Percentiles rank a stretch among this genome's conserved stretches.
phyloP scores from a whole-genome alignment of 2,329 filamentous ascomycete genomes.

The Bipolaris oryzae region DNA sequence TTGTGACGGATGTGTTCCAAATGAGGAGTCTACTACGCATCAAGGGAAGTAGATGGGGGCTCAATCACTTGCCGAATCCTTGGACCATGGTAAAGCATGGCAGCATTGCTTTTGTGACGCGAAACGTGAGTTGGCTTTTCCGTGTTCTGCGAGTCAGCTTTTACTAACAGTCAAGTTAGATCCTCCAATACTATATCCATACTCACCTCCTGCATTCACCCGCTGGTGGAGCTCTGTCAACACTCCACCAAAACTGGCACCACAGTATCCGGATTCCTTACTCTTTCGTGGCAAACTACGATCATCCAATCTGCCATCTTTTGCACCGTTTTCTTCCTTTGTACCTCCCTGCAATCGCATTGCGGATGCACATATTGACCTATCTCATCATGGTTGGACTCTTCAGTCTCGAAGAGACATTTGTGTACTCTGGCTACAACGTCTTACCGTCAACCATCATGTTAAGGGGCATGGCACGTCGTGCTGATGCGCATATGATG shows the following conservation, averaged over 20 bases:
- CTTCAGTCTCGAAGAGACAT: slow-evolving; percentile 69
- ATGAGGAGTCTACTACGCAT: slow-evolving; percentile 64
- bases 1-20: slow-evolving; percentile 60
- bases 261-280: slow-evolving; percentile 65
- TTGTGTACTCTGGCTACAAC: slow-evolving; percentile 71
- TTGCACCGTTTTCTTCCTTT: slow-evolving; percentile 68
- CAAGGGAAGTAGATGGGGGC: slow-evolving; percentile 62
- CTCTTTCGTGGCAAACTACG: slow-evolving; percentile 68
- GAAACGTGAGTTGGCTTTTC: slow-evolving; percentile 57
- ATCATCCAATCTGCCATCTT: slow-evolving; percentile 70
- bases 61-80: slow-evolving; percentile 68
- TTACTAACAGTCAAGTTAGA: slow-evolving; percentile 44
- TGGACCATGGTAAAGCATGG: slow-evolving; percentile 65
- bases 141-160: slow-evolving; percentile 10
- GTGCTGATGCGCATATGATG: slow-evolving; percentile 65
- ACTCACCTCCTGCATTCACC: slow-evolving; percentile 69
- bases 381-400: slow-evolving; percentile 69
- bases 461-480: slow-evolving; percentile 62
- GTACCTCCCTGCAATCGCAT: slow-evolving; percentile 67
- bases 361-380: slow-evolving; percentile 74
- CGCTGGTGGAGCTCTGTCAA: slow-evolving; percentile 33
- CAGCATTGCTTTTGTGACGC: slow-evolving; percentile 58
- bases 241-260: slow-evolving; percentile 61
- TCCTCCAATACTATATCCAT: slow-evolving; percentile 76
- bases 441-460: slow-evolving; percentile 64